A percentile compares a stretch with the other conserved stretches of the same genome.
These are phyloP conservation scores for Solanum pimpinellifolium DNA, from an alignment of 257 asterid genomes.

Conservation along the genomic window DNA sequence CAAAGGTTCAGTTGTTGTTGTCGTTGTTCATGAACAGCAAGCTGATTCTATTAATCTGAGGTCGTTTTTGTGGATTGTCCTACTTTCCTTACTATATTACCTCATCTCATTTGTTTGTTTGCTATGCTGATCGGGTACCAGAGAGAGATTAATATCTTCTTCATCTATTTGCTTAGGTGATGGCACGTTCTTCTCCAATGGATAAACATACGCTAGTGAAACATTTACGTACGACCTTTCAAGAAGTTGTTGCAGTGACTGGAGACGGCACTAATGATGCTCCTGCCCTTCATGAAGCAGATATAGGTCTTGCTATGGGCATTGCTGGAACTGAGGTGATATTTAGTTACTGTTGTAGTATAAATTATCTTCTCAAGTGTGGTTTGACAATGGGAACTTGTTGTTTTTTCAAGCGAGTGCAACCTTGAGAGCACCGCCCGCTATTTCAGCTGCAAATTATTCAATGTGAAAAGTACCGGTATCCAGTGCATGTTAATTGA, in stretches of 20 bases:
- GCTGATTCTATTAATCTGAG: neutral
- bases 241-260: constrained; percentile 90
- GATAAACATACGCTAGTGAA: constrained; percentile 82
- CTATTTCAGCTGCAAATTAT: neutral
- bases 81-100: neutral
- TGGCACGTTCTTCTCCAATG: constrained; percentile 95
- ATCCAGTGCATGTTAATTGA: neutral
- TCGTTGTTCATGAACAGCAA: neutral
- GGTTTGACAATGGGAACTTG: neutral
- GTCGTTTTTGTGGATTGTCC: neutral
- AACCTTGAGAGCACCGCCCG: neutral
- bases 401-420: neutral
- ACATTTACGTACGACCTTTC: constrained; percentile 59
- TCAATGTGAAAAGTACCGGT: neutral
- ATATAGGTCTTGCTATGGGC: constrained; percentile 97
- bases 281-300: constrained; percentile 97
- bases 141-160: neutral
- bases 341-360: neutral
- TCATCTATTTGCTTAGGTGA: constrained; percentile 37
- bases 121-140: neutral
- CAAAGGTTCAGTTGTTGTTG: neutral
- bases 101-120: neutral
- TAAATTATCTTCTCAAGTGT: neutral
- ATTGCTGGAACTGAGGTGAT: constrained; percentile 88
- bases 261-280: constrained; percentile 98